These are phyloP conservation scores for Powellomyces hirtus DNA, from an alignment of 192 early-diverging fungal species.

Conservation along the genomic window DNA sequence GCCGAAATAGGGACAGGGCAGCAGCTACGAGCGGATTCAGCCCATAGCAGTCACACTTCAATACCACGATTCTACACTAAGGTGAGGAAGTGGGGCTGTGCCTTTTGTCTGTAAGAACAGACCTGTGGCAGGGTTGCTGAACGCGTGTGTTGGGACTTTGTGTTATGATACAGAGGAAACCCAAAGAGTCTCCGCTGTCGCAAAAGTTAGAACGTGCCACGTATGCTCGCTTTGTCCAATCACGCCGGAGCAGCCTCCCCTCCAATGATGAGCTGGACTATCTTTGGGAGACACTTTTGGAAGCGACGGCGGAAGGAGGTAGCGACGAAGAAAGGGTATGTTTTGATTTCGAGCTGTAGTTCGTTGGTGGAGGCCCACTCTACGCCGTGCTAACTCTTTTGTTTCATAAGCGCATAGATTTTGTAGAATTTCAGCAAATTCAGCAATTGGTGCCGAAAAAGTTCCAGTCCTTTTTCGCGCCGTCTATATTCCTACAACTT, in stretches of 20 bases:
- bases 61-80: not conserved
- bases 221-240: conserved; percentile 1
- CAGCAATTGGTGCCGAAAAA: conserved; percentile 24
- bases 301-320: conserved; percentile 15
- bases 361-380: not conserved
- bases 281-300: conserved; percentile 38
- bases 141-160: not conserved
- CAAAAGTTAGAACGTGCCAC: not conserved
- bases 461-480: conserved; percentile 34
- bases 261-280: conserved; percentile 41
- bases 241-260: conserved; percentile 12
- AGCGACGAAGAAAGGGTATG: conserved; percentile 23
- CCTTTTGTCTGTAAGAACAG: not conserved
- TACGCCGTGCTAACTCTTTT: not conserved
- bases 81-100: not conserved
- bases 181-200: not conserved
- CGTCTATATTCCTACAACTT: conserved; percentile 41
- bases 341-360: not conserved
- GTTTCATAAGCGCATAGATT: conserved; percentile 28
- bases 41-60: not conserved
- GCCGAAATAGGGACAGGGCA: too few relatives aligned
- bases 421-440: conserved; percentile 23
- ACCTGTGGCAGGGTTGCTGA: not conserved
- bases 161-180: not conserved
- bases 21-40: too few relatives aligned